Percentiles rank a stretch among this genome's conserved stretches.
Conservation (phyloP, 2,329 filamentous ascomycete genomes). For the Colletotrichum spinosum region DNA sequence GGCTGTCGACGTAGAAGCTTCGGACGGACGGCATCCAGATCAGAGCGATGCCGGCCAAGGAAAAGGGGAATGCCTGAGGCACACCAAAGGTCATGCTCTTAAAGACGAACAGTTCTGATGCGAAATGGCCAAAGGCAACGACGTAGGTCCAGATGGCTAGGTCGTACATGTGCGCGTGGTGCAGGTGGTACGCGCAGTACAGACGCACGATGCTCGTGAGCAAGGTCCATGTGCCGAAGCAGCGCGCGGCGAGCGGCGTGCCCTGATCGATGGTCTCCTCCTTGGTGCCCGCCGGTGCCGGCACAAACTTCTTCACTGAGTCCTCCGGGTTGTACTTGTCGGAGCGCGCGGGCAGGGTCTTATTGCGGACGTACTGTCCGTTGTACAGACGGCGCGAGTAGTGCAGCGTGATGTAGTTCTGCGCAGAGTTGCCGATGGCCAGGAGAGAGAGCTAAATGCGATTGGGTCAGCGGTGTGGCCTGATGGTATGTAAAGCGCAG, state of each 20-base stretch:
- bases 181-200: conserved; percentile 87
- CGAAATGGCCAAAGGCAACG: conserved; percentile 82
- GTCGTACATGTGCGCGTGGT: conserved; percentile 79
- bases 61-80: conserved; percentile 67
- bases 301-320: conserved; percentile 63
- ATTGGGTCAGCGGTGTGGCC: not conserved
- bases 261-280: conserved; percentile 68
- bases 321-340: conserved; percentile 62
- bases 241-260: conserved; percentile 80
- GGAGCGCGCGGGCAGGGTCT: conserved; percentile 54
- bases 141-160: conserved; percentile 85
- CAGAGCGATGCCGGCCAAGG: conserved; percentile 61
- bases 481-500: not conserved
- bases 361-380: conserved; percentile 68
- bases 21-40: conserved; percentile 77
- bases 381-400: conserved; percentile 92
- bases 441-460: conserved; percentile 78
- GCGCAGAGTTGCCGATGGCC: conserved; percentile 85
- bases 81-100: conserved; percentile 76
- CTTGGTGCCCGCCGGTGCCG: conserved; percentile 55
- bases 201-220: conserved; percentile 81
- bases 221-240: conserved; percentile 91
- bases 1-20: conserved; percentile 70
- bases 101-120: conserved; percentile 83
- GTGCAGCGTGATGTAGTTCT: conserved; percentile 82